Conservation (phyloP, 2,329 filamentous ascomycete species). For the Alternaria arbusti region DNA sequence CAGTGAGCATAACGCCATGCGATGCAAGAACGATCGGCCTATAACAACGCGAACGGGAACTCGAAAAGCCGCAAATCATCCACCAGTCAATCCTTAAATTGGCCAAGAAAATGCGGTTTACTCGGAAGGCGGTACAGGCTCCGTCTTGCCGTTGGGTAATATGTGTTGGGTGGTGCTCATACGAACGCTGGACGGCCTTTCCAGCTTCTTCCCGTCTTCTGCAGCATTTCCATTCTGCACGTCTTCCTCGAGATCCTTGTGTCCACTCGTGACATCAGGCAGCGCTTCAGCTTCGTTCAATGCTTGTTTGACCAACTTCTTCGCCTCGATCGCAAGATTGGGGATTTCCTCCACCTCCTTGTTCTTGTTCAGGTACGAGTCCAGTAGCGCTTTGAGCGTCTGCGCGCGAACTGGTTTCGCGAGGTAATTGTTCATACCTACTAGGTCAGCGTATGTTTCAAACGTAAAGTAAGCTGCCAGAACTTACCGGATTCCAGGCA, state of each 20-base stretch:
- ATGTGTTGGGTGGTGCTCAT: constrained; percentile 22
- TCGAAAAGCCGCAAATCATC: background rate
- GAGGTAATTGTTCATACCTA: constrained; percentile 97
- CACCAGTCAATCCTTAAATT: background rate
- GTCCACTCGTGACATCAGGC: background rate
- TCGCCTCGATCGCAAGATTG: constrained; percentile 55
- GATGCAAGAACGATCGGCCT: constrained; percentile 4
- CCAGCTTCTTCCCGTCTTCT: constrained; percentile 8
- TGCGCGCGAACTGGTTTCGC: constrained; percentile 93
- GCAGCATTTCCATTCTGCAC: background rate
- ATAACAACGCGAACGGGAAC: background rate
- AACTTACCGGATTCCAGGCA: background rate
- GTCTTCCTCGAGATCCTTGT: background rate
- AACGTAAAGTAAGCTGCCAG: background rate
- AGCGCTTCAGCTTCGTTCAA: constrained; percentile 26
- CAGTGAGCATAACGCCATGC: constrained; percentile 5
- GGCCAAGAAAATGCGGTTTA: background rate
- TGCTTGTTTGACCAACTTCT: constrained; percentile 50
- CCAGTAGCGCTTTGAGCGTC: constrained; percentile 82
- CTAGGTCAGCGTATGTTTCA: constrained; percentile 53
- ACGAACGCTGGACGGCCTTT: constrained; percentile 22
- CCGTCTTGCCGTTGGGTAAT: constrained; percentile 14
- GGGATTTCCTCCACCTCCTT: constrained; percentile 45
- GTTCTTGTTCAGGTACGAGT: constrained; percentile 66
- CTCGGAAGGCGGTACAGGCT: constrained; percentile 4